Evolutionary conservation across 2,329 filamentous ascomycete genomes (phyloP), one percentile per base, ranked within the genome.

Genomic region (Apiospora phragmitis): DNA sequence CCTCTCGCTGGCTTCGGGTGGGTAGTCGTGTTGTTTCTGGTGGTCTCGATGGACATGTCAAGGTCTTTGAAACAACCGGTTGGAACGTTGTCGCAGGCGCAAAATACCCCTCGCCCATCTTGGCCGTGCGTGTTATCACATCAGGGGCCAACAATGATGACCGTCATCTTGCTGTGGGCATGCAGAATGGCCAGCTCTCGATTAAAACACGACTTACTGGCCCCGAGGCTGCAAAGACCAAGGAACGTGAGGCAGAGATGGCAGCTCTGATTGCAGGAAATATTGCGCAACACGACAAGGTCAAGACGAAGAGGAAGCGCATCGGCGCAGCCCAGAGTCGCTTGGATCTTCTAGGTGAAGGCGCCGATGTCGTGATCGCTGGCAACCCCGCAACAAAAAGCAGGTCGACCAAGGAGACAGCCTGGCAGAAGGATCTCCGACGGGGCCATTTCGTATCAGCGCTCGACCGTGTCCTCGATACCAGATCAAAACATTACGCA

Each of bases 41-140:
- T 81, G 94, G 92, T 26, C 87, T 99, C 65, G 96, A 99, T 80
- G 97, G 96, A 12, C 96, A 98, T 82, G 91, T 98, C 83, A 99
- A 99, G 83, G 90, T 99, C 49, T 98, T 97, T 77, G 95, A 98
- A 83, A 98, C 95, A 1, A 91, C 91, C 0, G 92, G 90, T 68
- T 99, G 96, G 96, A 97, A 98, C 79, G 93, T 98, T 9, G 95
- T 98, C n/a, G 92, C 94, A 49, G 95, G 94, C 68, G 90, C 93
- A 72, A 99, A 98, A 83, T 99, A 98, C 82, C 92, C 94, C 6
- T 93, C 94, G 1, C 96, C 96, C 1, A 93, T 99, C 71, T 89
- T 99, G 16, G 93, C 94, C 12, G 88, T 98, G 71, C 89, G 88
- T 71, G 92, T 97, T 59, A 90, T 98, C 73, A 86, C 88, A 16